Evolutionary conservation across 2,329 filamentous ascomycete species (phyloP).

Genomic region (Cladophialophora bantiana): DNA sequence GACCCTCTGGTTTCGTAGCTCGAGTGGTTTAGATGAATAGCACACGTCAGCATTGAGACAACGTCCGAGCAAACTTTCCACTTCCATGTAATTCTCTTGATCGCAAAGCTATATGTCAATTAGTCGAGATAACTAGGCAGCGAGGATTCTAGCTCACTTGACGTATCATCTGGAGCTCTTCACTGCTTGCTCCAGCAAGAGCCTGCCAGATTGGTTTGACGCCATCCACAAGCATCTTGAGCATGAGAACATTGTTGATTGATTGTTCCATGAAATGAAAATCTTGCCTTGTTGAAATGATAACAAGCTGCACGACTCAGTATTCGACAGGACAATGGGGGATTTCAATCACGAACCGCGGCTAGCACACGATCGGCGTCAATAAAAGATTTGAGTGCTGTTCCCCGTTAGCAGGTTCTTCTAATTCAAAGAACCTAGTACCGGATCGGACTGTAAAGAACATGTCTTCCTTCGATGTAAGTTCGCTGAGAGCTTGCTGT

Average conservation of each 20-base stretch:
- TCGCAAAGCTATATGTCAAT: slow-evolving; percentile 63
- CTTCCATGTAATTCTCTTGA: slow-evolving; percentile 65
- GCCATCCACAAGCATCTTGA: slow-evolving; percentile 79
- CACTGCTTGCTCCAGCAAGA: slow-evolving; percentile 68
- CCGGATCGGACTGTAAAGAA: slow-evolving; percentile 78
- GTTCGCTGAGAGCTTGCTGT: slow-evolving; percentile 82
- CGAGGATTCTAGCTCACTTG: slow-evolving; percentile 51
- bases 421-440: slow-evolving; percentile 46
- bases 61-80: slow-evolving; percentile 70
- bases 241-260: slow-evolving; percentile 83
- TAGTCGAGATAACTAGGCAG: slow-evolving; percentile 18
- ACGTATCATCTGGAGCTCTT: slow-evolving; percentile 71
- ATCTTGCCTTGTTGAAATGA: slow-evolving; percentile 71
- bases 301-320: slow-evolving; percentile 68
- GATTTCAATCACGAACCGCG: slow-evolving; percentile 59
- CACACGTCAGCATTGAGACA: slow-evolving; percentile 82
- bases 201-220: slow-evolving; percentile 73
- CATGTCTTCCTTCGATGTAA: slow-evolving; percentile 82
- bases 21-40: slow-evolving; percentile 79
- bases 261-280: slow-evolving; percentile 77
- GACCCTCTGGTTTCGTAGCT: slow-evolving; percentile 85
- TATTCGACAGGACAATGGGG: not conserved
- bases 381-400: slow-evolving; percentile 74
- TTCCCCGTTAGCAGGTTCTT: slow-evolving; percentile 26
- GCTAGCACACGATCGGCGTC: slow-evolving; percentile 84